These are phyloP conservation scores for Phylloporus sp. DNA, from an alignment of 768 basidiomycete species.

Conservation along the genomic window DNA sequence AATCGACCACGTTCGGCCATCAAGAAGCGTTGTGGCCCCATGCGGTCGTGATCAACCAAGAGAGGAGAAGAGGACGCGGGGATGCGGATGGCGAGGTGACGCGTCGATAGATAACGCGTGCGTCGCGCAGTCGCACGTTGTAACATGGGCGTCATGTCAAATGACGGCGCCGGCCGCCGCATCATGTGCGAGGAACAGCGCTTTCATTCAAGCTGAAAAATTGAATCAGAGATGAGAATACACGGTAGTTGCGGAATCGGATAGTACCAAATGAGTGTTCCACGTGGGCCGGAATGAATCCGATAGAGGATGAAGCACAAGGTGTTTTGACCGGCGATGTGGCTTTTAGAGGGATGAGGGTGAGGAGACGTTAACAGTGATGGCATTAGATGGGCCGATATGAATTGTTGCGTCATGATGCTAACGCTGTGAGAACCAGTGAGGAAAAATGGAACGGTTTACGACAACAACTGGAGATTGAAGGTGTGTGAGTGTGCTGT, in stretches of 20 bases:
- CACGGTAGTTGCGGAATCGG: neutral
- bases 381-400: conserved; percentile 1
- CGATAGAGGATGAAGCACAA: neutral
- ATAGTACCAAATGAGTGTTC: neutral
- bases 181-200: neutral
- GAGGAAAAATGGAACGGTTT: conserved; percentile 10
- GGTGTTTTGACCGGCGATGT: conserved; percentile 9
- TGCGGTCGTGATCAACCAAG: neutral
- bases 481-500: conserved; percentile 4
- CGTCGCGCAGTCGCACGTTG: conserved; percentile 12
- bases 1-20: conserved; percentile 10
- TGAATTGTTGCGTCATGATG: conserved; percentile 4
- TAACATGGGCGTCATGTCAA: conserved; percentile 19
- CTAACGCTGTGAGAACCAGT: conserved; percentile 13
- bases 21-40: neutral
- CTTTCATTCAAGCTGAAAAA: neutral
- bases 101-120: conserved; percentile 1
- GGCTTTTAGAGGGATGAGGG: conserved; percentile 11
- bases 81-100: neutral
- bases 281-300: conserved; percentile 9
- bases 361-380: neutral
- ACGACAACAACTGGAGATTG: conserved; percentile 20
- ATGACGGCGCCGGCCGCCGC: conserved; percentile 4
- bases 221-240: neutral
- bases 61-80: neutral